Conservation (phyloP, 1,284 basidiomycete species). For the Wolfiporia cocos region DNA sequence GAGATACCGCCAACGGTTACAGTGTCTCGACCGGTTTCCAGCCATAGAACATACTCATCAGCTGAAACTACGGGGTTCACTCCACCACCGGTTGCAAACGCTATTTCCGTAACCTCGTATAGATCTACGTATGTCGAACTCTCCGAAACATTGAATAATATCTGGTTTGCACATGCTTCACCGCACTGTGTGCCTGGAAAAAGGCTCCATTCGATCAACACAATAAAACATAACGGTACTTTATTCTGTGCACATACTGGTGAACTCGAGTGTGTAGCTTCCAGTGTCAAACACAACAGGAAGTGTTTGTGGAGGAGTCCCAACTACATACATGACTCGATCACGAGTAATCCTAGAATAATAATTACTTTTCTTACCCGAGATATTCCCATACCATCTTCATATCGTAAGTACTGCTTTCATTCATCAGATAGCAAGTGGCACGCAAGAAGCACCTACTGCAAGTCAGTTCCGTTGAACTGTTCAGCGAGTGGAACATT, state of each 20-base stretch:
- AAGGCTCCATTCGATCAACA: too few species aligned
- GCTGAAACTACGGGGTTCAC: constrained; percentile 45
- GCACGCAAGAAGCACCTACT: constrained; percentile 27
- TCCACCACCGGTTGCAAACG: constrained; percentile 48
- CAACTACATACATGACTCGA: constrained; percentile 22
- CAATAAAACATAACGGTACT: background rate
- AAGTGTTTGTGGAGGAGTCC: constrained; percentile 44
- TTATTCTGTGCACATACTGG: constrained; percentile 28
- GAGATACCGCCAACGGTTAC: constrained; percentile 40
- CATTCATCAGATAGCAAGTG: constrained; percentile 5
- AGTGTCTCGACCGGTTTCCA: constrained; percentile 38
- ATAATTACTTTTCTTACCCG: constrained; percentile 8
- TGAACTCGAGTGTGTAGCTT: constrained; percentile 41
- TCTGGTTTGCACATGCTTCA: constrained; percentile 34
- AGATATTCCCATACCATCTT: constrained; percentile 48
- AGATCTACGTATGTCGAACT: constrained; percentile 46
- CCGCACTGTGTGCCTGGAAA: constrained; percentile 38
- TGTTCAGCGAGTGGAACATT: constrained; percentile 43
- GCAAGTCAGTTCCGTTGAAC: constrained; percentile 48
- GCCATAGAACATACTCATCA: constrained; percentile 36
- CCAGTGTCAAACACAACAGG: constrained; percentile 51
- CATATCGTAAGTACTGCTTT: too few species aligned
- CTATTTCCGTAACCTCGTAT: constrained; percentile 32
- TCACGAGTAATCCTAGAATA: background rate
- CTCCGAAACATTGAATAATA: constrained; percentile 39